Evolutionary conservation across 805 yeast genomes (phyloP).

Genomic region (Nakazawaea ernobii): DNA sequence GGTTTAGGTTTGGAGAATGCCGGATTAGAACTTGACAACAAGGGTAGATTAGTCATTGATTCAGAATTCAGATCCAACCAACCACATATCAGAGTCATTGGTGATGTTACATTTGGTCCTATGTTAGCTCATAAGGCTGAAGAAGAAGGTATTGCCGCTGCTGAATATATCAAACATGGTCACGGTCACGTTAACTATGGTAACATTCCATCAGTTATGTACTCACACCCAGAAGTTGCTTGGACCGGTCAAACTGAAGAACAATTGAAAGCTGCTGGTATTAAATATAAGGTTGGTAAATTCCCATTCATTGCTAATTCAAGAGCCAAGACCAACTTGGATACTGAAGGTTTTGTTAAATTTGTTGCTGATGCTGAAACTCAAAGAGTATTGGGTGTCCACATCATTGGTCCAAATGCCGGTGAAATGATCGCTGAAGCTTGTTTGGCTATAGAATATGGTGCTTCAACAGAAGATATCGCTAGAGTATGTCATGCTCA

Average conservation of each 20-base stretch:
- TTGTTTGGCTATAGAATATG: slow-evolving; percentile 95
- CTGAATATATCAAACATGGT: slow-evolving; percentile 86
- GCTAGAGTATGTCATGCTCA: slow-evolving; percentile 98
- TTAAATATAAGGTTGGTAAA: slow-evolving; percentile 90
- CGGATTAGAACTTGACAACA: slow-evolving; percentile 87
- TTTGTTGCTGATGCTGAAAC: slow-evolving; percentile 95
- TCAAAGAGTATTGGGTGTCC: slow-evolving; percentile 93
- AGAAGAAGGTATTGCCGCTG: slow-evolving; percentile 99
- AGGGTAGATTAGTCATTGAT: slow-evolving; percentile 92
- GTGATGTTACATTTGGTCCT: slow-evolving; percentile 97
- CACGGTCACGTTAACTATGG: slow-evolving; percentile 98
- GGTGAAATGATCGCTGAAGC: slow-evolving; percentile 99
- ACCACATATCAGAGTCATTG: slow-evolving; percentile 94
- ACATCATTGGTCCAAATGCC: slow-evolving; percentile 96
- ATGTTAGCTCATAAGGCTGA: slow-evolving; percentile 99
- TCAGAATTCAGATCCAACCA: slow-evolving; percentile 87
- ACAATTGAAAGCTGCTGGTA: slow-evolving; percentile 88
- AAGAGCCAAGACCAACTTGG: slow-evolving; percentile 97
- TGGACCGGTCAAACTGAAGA: slow-evolving; percentile 98
- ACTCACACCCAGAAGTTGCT: slow-evolving; percentile 98
- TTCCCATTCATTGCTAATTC: slow-evolving; percentile 99
- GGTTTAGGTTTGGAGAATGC: slow-evolving; percentile 85
- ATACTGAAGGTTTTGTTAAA: slow-evolving; percentile 97
- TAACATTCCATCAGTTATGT: slow-evolving; percentile 98
- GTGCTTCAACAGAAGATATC: slow-evolving; percentile 96